Conservation (phyloP, 2,329 filamentous ascomycete species). For the Verticillium isaacii region DNA sequence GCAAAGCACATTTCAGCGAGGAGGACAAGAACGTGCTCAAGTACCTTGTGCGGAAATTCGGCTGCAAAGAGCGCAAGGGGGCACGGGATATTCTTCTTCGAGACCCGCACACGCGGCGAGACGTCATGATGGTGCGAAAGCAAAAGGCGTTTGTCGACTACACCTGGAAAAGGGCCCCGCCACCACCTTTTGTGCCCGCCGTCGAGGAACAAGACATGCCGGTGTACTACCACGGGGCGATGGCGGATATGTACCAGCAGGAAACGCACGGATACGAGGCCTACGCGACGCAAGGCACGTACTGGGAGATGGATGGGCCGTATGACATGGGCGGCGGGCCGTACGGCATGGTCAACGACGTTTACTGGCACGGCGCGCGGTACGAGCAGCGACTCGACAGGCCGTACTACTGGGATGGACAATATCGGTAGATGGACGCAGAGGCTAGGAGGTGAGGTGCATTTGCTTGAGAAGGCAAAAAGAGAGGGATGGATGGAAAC, state of each 20-base stretch:
- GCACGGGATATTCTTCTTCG: constrained; percentile 81
- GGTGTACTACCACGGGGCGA: neutral
- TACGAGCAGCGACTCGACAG: neutral
- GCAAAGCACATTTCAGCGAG: constrained; percentile 23
- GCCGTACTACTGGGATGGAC: neutral
- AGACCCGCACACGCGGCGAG: constrained; percentile 60
- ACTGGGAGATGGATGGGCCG: neutral
- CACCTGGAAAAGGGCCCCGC: constrained; percentile 61
- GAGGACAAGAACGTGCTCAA: constrained; percentile 39
- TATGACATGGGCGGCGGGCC: neutral
- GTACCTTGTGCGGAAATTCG: constrained; percentile 46
- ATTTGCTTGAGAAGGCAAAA: neutral
- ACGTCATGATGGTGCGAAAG: constrained; percentile 77
- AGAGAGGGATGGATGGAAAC: neutral
- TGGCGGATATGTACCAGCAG: neutral
- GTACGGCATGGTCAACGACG: neutral
- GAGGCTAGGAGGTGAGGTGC: too few relatives aligned
- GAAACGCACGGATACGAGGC: neutral
- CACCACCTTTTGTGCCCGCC: neutral
- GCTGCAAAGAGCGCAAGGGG: constrained; percentile 66
- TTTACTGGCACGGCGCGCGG: neutral
- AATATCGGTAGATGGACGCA: neutral
- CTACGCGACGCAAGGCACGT: neutral
- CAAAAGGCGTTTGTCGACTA: constrained; percentile 85
- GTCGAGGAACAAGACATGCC: neutral